Evolutionary conservation across 192 early-diverging fungal species (phyloP).

Genomic region (Coemansia sp.): DNA sequence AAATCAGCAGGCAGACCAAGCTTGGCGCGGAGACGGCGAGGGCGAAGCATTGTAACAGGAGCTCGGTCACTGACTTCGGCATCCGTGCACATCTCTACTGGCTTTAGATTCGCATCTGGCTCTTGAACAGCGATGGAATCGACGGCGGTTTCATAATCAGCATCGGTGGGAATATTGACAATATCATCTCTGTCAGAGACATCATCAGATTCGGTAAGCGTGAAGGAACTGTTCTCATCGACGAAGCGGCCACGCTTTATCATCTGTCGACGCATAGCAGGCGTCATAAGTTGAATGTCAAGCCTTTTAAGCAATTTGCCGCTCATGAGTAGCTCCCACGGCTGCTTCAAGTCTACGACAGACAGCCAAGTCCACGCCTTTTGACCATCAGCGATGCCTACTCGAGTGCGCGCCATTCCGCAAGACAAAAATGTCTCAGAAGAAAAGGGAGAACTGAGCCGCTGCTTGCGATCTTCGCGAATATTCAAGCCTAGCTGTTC

Average conservation of each 20-base stretch:
- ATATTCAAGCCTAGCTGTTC: not conserved
- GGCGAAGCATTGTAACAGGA: not conserved
- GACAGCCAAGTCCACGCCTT: not conserved
- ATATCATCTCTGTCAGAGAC: not conserved
- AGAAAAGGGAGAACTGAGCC: not conserved
- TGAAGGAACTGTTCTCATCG: no score
- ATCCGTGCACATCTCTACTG: no score
- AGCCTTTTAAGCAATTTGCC: not conserved
- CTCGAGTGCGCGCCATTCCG: not conserved
- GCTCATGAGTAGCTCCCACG: not conserved
- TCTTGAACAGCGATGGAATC: no score
- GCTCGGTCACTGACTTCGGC: not conserved
- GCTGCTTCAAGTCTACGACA: not conserved
- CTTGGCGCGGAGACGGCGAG: not conserved
- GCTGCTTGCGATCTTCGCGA: not conserved
- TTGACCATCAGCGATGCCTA: not conserved
- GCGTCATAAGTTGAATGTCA: not conserved
- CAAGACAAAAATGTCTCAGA: not conserved
- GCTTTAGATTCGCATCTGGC: no score
- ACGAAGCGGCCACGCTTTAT: not conserved
- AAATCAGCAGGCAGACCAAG: conserved; percentile 2
- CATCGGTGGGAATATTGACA: not conserved
- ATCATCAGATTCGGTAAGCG: no score
- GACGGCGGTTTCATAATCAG: not conserved
- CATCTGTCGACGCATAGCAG: not conserved